A percentile compares a stretch with the other conserved stretches of the same genome.
Evolutionary conservation across 768 basidiomycete species (phyloP).

Genomic region (Suillus discolor): DNA sequence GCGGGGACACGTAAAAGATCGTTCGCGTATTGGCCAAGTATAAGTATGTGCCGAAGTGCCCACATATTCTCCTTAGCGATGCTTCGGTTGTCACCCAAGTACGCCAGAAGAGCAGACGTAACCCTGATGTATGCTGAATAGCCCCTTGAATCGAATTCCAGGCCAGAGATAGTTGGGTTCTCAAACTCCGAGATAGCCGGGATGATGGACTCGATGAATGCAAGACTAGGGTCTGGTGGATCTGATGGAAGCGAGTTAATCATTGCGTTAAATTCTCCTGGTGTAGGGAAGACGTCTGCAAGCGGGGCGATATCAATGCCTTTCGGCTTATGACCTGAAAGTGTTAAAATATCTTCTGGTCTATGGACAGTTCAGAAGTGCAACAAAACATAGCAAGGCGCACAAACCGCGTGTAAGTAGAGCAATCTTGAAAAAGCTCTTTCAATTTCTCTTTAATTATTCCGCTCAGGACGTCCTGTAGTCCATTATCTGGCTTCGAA

Average conservation of each 20-base stretch:
- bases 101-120: conserved; percentile 54
- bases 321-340: conserved; percentile 37
- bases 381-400: neutral
- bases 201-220: conserved; percentile 60
- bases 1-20: conserved; percentile 61
- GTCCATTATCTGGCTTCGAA: conserved; percentile 22
- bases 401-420: conserved; percentile 34
- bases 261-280: conserved; percentile 47
- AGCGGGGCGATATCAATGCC: conserved; percentile 44
- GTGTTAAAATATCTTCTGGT: conserved; percentile 47
- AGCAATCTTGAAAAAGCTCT: conserved; percentile 41
- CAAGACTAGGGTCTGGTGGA: conserved; percentile 55
- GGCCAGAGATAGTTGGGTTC: conserved; percentile 9
- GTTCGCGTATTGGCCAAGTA: conserved; percentile 60
- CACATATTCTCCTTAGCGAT: conserved; percentile 60
- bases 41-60: conserved; percentile 70
- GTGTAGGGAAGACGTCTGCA: conserved; percentile 54
- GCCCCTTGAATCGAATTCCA: conserved; percentile 48
- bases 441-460: conserved; percentile 46
- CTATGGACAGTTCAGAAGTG: conserved; percentile 27
- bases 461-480: conserved; percentile 28
- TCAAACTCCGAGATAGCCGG: conserved; percentile 41
- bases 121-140: conserved; percentile 63
- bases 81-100: conserved; percentile 62
- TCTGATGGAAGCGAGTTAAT: conserved; percentile 47